These are phyloP conservation scores for Nasturtium officinale DNA, from an alignment of 345 rosid species.

Conservation along the genomic window DNA sequence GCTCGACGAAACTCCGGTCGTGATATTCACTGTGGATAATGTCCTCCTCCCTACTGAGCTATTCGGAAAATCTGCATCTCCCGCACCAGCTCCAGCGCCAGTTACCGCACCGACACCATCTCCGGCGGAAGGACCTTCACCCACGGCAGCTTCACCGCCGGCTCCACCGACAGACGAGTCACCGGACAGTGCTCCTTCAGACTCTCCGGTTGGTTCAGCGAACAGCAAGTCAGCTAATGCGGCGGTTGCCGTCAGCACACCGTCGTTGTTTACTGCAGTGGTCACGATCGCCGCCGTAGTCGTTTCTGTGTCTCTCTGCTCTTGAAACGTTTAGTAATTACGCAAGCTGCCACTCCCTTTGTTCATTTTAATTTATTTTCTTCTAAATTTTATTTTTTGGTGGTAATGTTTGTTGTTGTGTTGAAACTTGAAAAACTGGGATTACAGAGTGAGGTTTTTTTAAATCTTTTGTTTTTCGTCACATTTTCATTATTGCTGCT, in stretches of 20 bases:
- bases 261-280: constrained; percentile 47
- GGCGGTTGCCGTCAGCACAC: constrained; percentile 48
- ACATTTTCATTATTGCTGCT: constrained; percentile 32
- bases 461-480: constrained; percentile 21
- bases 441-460: constrained; percentile 40
- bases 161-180: constrained; percentile 66
- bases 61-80: constrained; percentile 63
- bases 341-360: constrained; percentile 30
- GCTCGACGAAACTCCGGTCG: constrained; percentile 71
- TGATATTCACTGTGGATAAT: constrained; percentile 72
- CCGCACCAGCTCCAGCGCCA: constrained; percentile 65
- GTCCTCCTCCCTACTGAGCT: constrained; percentile 72
- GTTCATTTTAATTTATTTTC: constrained; percentile 14
- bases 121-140: constrained; percentile 63
- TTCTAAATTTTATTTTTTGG: constrained; percentile 1
- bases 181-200: constrained; percentile 67
- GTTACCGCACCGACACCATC: constrained; percentile 56
- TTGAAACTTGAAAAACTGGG: constrained; percentile 3
- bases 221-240: constrained; percentile 54
- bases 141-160: constrained; percentile 75
- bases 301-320: constrained; percentile 46
- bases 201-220: constrained; percentile 53
- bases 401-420: constrained; percentile 28
- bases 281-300: constrained; percentile 38
- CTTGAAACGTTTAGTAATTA: constrained; percentile 40